phyloP scores from a whole-genome alignment of 768 basidiomycete genomes.

The Boletus reticulatus region DNA sequence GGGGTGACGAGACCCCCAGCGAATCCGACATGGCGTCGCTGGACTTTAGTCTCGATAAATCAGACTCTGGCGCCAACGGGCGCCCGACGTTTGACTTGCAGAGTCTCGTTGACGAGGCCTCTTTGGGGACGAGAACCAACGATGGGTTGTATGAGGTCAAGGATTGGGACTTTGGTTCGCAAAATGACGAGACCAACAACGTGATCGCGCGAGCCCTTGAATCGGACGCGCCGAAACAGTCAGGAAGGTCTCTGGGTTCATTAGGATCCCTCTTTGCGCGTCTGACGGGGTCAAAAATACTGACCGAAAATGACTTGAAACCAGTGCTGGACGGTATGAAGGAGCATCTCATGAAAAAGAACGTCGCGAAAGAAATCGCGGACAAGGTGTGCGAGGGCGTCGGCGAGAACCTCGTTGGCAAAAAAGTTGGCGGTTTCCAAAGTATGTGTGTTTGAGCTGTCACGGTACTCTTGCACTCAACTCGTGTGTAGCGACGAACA shows the following conservation, averaged over 20 bases:
- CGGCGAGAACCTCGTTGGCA: conserved; percentile 85
- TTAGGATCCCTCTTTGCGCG: conserved; percentile 82
- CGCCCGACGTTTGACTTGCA: conserved; percentile 49
- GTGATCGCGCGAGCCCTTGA: conserved; percentile 61
- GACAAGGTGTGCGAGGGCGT: conserved; percentile 95
- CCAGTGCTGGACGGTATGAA: conserved; percentile 95
- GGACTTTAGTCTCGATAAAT: conserved; percentile 76
- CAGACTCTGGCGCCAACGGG: conserved; percentile 33
- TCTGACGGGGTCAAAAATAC: conserved; percentile 78
- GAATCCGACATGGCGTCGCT: conserved; percentile 91
- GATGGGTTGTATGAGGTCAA: conserved; percentile 76
- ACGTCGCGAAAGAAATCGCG: conserved; percentile 94
- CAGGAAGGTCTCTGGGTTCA: conserved; percentile 53
- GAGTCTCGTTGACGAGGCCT: conserved; percentile 63
- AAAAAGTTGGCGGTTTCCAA: conserved; percentile 87
- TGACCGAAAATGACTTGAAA: conserved; percentile 79
- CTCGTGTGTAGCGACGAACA: conserved; percentile 63
- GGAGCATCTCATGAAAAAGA: conserved; percentile 97
- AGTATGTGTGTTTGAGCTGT: conserved; percentile 46
- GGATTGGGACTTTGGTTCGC: conserved; percentile 78
- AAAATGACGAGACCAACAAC: conserved; percentile 44
- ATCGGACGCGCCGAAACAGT: conserved; percentile 35
- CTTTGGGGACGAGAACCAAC: conserved; percentile 71
- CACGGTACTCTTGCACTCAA: conserved; percentile 1
- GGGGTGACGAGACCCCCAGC: conserved; percentile 80